Evolutionary conservation across 2,329 filamentous ascomycete species (phyloP), one percentile per base, ranked within the genome.

Genomic region (Epichloe gansuensis): DNA sequence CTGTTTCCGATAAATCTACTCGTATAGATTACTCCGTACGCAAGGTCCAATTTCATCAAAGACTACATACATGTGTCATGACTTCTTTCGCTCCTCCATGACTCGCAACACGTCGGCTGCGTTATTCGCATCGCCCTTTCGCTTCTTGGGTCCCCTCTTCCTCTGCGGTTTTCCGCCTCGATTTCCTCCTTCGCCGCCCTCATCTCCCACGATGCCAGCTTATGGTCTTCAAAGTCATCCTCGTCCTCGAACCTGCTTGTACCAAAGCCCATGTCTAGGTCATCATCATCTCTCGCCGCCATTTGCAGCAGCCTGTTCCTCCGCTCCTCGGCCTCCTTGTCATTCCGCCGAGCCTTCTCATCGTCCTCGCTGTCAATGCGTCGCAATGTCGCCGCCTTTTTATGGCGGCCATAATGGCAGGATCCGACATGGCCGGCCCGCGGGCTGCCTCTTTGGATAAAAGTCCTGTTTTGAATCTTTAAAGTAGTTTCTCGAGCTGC

Each of bases 251-350:
- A 85, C 31, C 91, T 79, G 63, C 86, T 93, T 21, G 83, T 88
- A 37, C 93, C 93, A 63, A 98, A 97, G 55, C 91, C 91, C 75
- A 97, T 81, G 63, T 98, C 93, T 70, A 98, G 78, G 69, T 98
- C 91, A 53, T 91, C 83, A 47, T 90, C 82, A 65, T 97, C 91
- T 47, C 91, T 80, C 59, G 87, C 85, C 52, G 83, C 81, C 55
- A 77, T 77, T 60, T 83, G 75, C 5, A 96, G 74, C 73, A 96
- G 86, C 58, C 80, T 85, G 66, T 82, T 85, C 50, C 84, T 80
- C 7, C 85, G 83, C 48, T 83, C 82, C 56, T 85, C 79, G 56
- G 82, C 80, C 2, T 80, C 80, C 60, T 69, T 72, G 5, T 73
- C 72, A 50, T 71, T 72, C 55, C 70, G 61, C 5, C 46, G 38